phyloP scores from a whole-genome alignment of 2,329 filamentous ascomycete genomes.

The Colletotrichum lentis region DNA sequence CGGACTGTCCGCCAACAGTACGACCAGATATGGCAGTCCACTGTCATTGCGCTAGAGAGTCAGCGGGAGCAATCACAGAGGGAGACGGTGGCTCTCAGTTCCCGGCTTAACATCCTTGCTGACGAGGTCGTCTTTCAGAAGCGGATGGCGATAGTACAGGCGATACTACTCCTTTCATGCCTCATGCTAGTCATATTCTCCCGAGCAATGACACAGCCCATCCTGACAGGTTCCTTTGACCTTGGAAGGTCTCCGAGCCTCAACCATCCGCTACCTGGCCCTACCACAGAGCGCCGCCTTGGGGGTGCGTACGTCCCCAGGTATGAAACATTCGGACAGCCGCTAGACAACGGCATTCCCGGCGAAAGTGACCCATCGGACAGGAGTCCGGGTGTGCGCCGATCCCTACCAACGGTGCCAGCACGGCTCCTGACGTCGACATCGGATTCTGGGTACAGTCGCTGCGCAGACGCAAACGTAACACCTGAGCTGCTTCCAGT shows the following conservation, averaged over 20 bases:
- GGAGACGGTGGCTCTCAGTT: conserved; percentile 83
- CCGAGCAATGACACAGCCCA: conserved; percentile 32
- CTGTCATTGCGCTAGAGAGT: conserved; percentile 87
- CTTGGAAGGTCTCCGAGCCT: conserved; percentile 6
- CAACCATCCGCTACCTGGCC: conserved; percentile 13
- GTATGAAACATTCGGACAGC: conserved; percentile 23
- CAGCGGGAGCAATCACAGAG: conserved; percentile 85
- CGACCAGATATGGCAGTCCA: conserved; percentile 96
- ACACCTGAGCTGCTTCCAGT: not conserved
- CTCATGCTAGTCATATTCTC: conserved; percentile 88
- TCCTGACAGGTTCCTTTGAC: conserved; percentile 27
- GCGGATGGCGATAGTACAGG: conserved; percentile 92
- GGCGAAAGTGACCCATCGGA: not conserved
- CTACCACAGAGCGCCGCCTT: not conserved
- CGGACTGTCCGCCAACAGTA: conserved; percentile 83
- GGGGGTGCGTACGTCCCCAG: not conserved
- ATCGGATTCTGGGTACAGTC: conserved; percentile 12
- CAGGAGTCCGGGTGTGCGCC: not conserved
- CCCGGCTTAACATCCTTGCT: conserved; percentile 85
- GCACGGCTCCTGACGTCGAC: conserved; percentile 15
- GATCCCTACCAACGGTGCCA: not conserved
- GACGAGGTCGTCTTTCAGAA: conserved; percentile 90
- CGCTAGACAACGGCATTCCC: not conserved
- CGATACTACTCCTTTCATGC: conserved; percentile 84
- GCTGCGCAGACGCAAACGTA: not conserved